A percentile compares a stretch with the other conserved stretches of the same genome.
Conservation (phyloP, 495 filamentous ascomycete genomes). For the Aspergillus nanangensis region DNA sequence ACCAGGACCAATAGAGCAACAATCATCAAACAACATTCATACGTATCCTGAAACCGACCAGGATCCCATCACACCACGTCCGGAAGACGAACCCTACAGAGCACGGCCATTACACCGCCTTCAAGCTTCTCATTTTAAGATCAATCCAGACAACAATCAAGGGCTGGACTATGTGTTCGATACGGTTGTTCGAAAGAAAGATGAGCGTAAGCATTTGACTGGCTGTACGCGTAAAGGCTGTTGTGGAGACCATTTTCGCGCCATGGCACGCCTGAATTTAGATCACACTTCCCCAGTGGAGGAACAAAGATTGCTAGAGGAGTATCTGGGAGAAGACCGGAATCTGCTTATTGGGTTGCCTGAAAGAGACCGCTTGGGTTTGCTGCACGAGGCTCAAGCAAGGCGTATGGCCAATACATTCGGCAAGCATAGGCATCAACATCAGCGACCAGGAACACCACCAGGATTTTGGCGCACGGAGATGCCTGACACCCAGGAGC, state of each 20-base stretch:
- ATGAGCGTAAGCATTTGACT: slow-evolving; percentile 69
- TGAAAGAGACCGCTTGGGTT: slow-evolving; percentile 44
- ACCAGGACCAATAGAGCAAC: no score
- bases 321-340: slow-evolving; percentile 59
- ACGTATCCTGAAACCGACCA: no score
- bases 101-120: slow-evolving; percentile 48
- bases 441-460: slow-evolving; percentile 63
- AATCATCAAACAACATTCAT: no score
- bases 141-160: slow-evolving; percentile 71
- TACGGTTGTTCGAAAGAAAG: slow-evolving; percentile 68
- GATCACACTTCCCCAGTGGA: slow-evolving; percentile 20
- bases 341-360: slow-evolving; percentile 39
- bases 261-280: slow-evolving; percentile 50
- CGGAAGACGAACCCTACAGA: slow-evolving; percentile 50
- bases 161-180: slow-evolving; percentile 70
- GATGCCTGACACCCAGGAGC: slow-evolving; percentile 81
- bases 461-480: slow-evolving; percentile 88
- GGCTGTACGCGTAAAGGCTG: slow-evolving; percentile 75
- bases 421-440: slow-evolving; percentile 74
- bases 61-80: no score
- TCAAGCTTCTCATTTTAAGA: slow-evolving; percentile 67
- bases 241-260: slow-evolving; percentile 70
- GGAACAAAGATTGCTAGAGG: slow-evolving; percentile 56
- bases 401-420: slow-evolving; percentile 62
- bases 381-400: slow-evolving; percentile 64